Conservation (phyloP, 2,329 filamentous ascomycete genomes). For the Ophiostoma ips region DNA sequence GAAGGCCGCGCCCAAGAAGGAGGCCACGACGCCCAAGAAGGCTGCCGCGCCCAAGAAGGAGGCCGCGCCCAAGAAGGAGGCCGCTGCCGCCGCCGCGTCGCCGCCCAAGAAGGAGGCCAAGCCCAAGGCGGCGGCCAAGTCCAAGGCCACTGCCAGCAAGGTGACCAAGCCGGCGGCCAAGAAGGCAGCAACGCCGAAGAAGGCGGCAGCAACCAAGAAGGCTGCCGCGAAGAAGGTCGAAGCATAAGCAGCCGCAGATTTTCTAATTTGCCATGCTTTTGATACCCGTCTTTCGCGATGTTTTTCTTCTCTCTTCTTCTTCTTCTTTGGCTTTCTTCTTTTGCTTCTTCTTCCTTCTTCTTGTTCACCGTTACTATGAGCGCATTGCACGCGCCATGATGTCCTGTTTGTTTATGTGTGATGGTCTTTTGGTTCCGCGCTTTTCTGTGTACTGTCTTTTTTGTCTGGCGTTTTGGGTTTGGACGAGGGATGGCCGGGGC, state of each 20-base stretch:
- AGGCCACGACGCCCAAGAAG: conserved; percentile 17
- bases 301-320: not conserved
- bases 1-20: conserved; percentile 19
- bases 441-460: conserved; percentile 1
- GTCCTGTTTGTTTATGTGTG: conserved; percentile 13
- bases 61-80: conserved; percentile 19
- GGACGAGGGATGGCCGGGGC: conserved; percentile 12
- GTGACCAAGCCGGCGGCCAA: conserved; percentile 20
- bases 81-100: conserved; percentile 23
- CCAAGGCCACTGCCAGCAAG: conserved; percentile 17
- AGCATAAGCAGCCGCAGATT: conserved; percentile 5
- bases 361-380: conserved; percentile 11
- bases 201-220: conserved; percentile 1
- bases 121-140: conserved; percentile 17
- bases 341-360: conserved; percentile 12
- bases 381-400: conserved; percentile 5
- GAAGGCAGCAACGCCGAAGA: conserved; percentile 22
- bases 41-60: conserved; percentile 22
- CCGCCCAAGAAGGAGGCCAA: conserved; percentile 20
- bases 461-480: conserved; percentile 10
- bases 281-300: conserved; percentile 8
- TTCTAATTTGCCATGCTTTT: not conserved
- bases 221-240: conserved; percentile 13
- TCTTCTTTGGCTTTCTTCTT: conserved; percentile 11
- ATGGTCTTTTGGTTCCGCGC: conserved; percentile 8